These are phyloP conservation scores for Neurospora terricola DNA, from an alignment of 495 filamentous ascomycete species.

Conservation along the genomic window DNA sequence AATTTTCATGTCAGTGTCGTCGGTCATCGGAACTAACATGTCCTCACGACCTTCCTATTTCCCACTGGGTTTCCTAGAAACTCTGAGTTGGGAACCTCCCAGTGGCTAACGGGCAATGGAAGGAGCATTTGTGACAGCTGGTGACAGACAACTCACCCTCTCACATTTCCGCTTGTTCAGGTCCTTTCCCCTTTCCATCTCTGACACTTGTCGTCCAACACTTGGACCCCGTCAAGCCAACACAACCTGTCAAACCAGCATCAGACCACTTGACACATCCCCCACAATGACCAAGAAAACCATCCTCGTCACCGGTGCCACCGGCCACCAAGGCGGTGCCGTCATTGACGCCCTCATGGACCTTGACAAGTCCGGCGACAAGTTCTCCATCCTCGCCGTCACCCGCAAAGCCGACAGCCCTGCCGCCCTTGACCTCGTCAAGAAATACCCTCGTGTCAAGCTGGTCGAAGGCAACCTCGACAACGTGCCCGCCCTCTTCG, in stretches of 20 bases:
- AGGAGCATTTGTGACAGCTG: not conserved
- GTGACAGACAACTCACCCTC: not conserved
- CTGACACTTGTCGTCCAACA: not conserved
- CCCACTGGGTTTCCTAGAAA: not conserved
- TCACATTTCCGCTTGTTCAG: not conserved
- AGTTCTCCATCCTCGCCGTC: constrained; percentile 48
- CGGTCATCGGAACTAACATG: not conserved
- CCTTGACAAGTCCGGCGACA: not conserved
- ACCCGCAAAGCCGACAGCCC: constrained; percentile 45
- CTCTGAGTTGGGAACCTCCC: not conserved
- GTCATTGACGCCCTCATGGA: constrained; percentile 46
- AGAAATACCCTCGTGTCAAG: constrained; percentile 35
- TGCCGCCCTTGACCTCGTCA: constrained; percentile 38
- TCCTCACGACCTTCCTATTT: not conserved
- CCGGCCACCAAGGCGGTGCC: constrained; percentile 56
- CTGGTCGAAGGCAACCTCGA: constrained; percentile 52
- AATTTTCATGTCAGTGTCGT: not conserved
- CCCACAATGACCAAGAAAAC: constrained; percentile 21
- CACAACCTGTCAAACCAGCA: constrained; percentile 5
- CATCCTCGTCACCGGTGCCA: constrained; percentile 61
- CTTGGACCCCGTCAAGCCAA: not conserved
- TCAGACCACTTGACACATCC: not conserved
- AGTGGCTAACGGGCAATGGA: not conserved
- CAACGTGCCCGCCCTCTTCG: constrained; percentile 42
- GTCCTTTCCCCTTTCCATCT: not conserved